These are phyloP conservation scores for Sphagnum magellanicum DNA, from an alignment of 228 moss, liverwort and hornwort species.

Conservation along the genomic window DNA sequence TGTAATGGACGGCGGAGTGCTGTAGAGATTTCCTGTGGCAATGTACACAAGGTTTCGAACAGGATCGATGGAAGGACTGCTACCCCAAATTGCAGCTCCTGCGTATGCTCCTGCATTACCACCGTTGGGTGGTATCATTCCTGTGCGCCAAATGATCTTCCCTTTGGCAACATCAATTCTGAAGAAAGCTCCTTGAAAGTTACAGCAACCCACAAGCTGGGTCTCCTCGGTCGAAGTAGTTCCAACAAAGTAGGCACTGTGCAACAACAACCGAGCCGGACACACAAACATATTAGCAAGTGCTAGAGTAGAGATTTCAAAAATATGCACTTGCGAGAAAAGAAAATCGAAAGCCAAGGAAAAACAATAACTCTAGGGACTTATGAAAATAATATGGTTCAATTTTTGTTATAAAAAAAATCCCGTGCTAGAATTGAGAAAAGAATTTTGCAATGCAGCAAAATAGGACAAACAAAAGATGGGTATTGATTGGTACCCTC, in stretches of 20 bases:
- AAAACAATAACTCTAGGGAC: background rate
- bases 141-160: constrained; percentile 10
- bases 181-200: constrained; percentile 15
- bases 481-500: constrained; percentile 2
- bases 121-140: constrained; percentile 7
- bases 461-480: background rate
- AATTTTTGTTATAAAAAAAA: background rate
- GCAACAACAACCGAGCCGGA: background rate
- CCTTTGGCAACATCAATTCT: constrained; percentile 12
- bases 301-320: no score
- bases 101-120: constrained; percentile 3
- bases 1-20: constrained; percentile 9
- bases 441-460: background rate
- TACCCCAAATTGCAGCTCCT: constrained; percentile 24
- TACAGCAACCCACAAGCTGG: constrained; percentile 10
- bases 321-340: no score
- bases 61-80: constrained; percentile 17
- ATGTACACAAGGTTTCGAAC: constrained; percentile 11
- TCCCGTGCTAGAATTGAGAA: background rate
- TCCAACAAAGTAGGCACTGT: constrained; percentile 9
- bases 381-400: background rate
- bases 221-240: constrained; percentile 5
- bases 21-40: constrained; percentile 22
- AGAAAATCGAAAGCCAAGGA: no score
- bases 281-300: no score